Evolutionary conservation across 2,329 filamentous ascomycete species (phyloP).

Genomic region (Grosmannia serpens): DNA sequence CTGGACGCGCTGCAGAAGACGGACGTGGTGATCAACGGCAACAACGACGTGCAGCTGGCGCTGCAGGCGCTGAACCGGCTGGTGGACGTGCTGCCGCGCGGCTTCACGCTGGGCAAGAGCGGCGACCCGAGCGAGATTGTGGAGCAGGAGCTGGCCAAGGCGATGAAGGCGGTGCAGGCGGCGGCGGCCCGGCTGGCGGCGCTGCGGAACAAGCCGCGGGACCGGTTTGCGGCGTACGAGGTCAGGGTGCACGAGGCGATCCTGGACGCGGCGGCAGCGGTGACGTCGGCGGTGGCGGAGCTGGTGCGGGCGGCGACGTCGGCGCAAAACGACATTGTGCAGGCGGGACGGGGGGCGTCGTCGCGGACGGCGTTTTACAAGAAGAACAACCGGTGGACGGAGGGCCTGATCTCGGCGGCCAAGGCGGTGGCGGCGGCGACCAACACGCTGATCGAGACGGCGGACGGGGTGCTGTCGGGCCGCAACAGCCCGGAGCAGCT

Average conservation of each 20-base stretch:
- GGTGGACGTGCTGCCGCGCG: conserved; percentile 82
- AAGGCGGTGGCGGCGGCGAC: conserved; percentile 92
- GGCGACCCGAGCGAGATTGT: conserved; percentile 90
- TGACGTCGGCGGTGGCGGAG: conserved; percentile 86
- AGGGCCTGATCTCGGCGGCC: conserved; percentile 90
- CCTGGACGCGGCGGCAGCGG: conserved; percentile 80
- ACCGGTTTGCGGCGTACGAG: conserved; percentile 92
- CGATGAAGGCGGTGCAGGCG: conserved; percentile 88
- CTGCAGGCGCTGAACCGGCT: conserved; percentile 89
- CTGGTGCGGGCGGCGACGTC: conserved; percentile 90
- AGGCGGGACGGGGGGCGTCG: conserved; percentile 77
- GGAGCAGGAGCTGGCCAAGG: conserved; percentile 82
- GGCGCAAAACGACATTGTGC: conserved; percentile 93
- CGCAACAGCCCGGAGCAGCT: conserved; percentile 93
- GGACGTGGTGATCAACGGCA: conserved; percentile 94
- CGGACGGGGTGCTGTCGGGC: conserved; percentile 84
- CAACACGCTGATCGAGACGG: conserved; percentile 94
- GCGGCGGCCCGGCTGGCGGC: conserved; percentile 82
- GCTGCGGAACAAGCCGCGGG: conserved; percentile 90
- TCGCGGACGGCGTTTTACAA: conserved; percentile 96
- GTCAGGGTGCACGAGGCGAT: conserved; percentile 93
- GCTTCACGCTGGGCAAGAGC: conserved; percentile 67
- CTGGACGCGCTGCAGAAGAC: conserved; percentile 88
- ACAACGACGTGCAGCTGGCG: conserved; percentile 90
- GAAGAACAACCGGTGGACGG: conserved; percentile 99